Evolutionary conservation across 176 grass and related monocot species (phyloP), one percentile per base, ranked within the genome.

Genomic region (Avena sativa): DNA sequence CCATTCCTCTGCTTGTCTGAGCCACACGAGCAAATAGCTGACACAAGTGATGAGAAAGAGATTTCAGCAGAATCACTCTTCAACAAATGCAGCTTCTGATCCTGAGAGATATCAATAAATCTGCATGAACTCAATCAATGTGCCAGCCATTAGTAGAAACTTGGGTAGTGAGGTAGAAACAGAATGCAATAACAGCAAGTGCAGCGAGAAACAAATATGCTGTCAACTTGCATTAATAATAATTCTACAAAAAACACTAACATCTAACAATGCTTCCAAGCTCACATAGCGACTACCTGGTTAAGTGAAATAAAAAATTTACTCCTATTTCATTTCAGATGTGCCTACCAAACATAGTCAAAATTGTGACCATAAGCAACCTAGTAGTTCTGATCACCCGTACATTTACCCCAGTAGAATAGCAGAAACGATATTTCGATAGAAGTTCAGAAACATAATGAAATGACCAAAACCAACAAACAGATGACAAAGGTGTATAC

Each of bases 1-100:
- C 86, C 90, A 86, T 79, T 87, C 63, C 28, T 68, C 40, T 64
- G 68, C 46, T 90, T 95, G 71, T 95, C 73, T 59, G 95, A 89
- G n/a, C 91, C 93, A 93, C 93, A 95, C 28, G 95, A 92, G 74
- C 96, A 98, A 88, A 98, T 92, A 83, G 96, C 88, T 60, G 96
- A 98, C 48, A 98, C 91, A 71, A 98, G 89, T 74, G 95, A 93
- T 55, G 95, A 98, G 76, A 98, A 90, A 30, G 93, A 98, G 83
- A 94, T 90, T 81, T 95, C 96, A 71, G 87, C 84, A 12, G 79
- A 85, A 80, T 94, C 92, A 77, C 91, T 95, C 93, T 92, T 94
- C 91, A 91, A 98, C 71, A 95, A 76, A 59, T 98, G 96, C 40
- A 98, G 89, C 79, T 98, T 98, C 77, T 90, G 89, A 81, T 92